A percentile compares a stretch with the other conserved stretches of the same genome.
Evolutionary conservation across 2,329 filamentous ascomycete genomes (phyloP).

Genomic region (Aspergillus ustus): DNA sequence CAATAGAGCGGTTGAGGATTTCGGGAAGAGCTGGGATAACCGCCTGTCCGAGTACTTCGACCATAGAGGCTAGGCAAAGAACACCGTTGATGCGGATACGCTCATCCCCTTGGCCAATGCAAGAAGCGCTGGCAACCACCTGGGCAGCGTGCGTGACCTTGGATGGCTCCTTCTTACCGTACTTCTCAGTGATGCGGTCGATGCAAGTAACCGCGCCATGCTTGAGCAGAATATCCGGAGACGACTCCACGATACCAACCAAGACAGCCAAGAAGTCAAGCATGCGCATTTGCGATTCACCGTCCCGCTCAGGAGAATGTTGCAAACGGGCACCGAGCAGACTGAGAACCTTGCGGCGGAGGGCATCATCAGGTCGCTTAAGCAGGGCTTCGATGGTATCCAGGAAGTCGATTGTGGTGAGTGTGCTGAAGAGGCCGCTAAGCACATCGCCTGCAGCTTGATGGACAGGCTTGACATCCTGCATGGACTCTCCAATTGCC

Average conservation of each 20-base stretch:
- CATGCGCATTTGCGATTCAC: conserved; percentile 69
- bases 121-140: conserved; percentile 75
- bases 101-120: conserved; percentile 74
- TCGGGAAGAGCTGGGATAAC: conserved; percentile 82
- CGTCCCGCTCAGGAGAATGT: conserved; percentile 71
- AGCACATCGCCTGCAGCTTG: conserved; percentile 68
- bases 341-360: conserved; percentile 78
- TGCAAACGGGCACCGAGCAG: conserved; percentile 81
- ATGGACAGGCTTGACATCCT: conserved; percentile 41
- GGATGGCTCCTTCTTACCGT: conserved; percentile 86
- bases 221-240: conserved; percentile 74
- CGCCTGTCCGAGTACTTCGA: conserved; percentile 84
- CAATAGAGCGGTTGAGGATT: conserved; percentile 72
- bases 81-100: conserved; percentile 82
- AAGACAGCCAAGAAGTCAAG: conserved; percentile 80
- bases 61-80: conserved; percentile 83
- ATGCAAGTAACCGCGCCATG: conserved; percentile 87
- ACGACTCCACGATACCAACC: conserved; percentile 74
- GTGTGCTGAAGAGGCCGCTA: conserved; percentile 77
- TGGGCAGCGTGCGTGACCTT: conserved; percentile 75
- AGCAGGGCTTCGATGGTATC: conserved; percentile 84
- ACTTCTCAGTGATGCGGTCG: conserved; percentile 91
- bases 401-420: conserved; percentile 87
- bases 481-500: conserved; percentile 62
- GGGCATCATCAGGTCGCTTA: conserved; percentile 72